These are phyloP conservation scores for Terfezia claveryi DNA, from an alignment of 495 filamentous ascomycete genomes.

Conservation along the genomic window DNA sequence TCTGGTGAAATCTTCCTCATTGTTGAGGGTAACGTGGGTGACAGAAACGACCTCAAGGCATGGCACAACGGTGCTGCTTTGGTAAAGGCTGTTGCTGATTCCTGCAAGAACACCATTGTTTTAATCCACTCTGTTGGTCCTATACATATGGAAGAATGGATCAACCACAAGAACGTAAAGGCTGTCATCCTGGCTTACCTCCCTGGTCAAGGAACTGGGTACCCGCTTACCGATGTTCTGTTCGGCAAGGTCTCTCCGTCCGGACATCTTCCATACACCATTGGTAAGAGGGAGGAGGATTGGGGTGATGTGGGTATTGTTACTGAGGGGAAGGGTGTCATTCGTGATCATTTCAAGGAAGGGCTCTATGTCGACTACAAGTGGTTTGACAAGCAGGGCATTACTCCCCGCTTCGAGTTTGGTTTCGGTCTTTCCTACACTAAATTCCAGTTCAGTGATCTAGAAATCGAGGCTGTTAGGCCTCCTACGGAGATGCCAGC, in stretches of 20 bases:
- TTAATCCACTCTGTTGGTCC: constrained; percentile 38
- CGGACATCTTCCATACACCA: constrained; percentile 49
- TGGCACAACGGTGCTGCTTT: constrained; percentile 33
- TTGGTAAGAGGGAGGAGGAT: constrained; percentile 40
- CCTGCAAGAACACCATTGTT: constrained; percentile 40
- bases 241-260: constrained; percentile 37
- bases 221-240: constrained; percentile 33
- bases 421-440: constrained; percentile 54
- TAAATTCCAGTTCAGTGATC: constrained; percentile 31
- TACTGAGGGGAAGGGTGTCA: constrained; percentile 19
- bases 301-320: constrained; percentile 27
- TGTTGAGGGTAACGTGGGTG: constrained; percentile 36
- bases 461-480: constrained; percentile 21
- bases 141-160: constrained; percentile 34
- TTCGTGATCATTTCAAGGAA: constrained; percentile 43
- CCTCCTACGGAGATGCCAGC: constrained; percentile 18
- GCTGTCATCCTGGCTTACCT: constrained; percentile 39
- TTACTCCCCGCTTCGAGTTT: constrained; percentile 46
- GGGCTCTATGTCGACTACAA: constrained; percentile 46
- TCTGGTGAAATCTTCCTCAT: constrained; percentile 45
- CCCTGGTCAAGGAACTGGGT: constrained; percentile 38
- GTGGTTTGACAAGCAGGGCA: constrained; percentile 39
- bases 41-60: constrained; percentile 27
- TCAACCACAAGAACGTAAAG: constrained; percentile 40
- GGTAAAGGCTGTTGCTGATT: constrained; percentile 31